Base-by-base conservation (phyloP, 73 alveolate genomes). In the Paramecium sonneborni region DNA sequence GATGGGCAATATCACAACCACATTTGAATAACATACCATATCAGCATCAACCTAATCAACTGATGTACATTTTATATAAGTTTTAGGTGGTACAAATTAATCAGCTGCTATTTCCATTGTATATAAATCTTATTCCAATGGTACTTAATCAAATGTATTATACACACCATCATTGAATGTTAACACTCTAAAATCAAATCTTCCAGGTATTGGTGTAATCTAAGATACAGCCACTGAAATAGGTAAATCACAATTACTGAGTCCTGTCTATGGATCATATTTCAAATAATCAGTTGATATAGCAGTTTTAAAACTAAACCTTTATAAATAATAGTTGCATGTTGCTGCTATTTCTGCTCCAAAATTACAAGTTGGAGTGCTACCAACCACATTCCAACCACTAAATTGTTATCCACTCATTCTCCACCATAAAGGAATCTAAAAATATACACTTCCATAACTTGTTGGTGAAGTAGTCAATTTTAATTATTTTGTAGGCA, bases 391-490 rank as follows among this genome's bases (percentile, higher is more conserved):
- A 10, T 32, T 39, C 58, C 85, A 86, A 20, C 67, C 85, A 14
- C 34, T 58, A 12, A 26, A 86, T 15, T 86, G 28, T 32, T 72
- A 52, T 26, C 28, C 34, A 26, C 68, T 57, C 57, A 62, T 56
- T 34, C 93, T 86, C 93, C 93, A 86, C 62, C 79, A 37, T 18
- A 86, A 67, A 18, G 93, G 93, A 37, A 86, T 57, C 43, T 86
- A 62, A 21, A 86, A 20, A 20, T 41, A 86, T 1, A 86, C 58
- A 15, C 68, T 70, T 3, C 86, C 86, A 86, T 86, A 76, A 6
- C 62, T 8, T 26, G 62, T 34, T 6, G 88, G 32, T 7, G 74
- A 55, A 23, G 87, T 86, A 15, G 88, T 62, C 24, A 86, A 76
- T 62, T 72, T 72, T 37, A 86, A 38, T 57, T 86, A 34, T 0